A percentile compares a stretch with the other conserved stretches of the same genome.
Evolutionary conservation across 2,329 filamentous ascomycete genomes (phyloP).

Genomic region (Diplocarpon mali): DNA sequence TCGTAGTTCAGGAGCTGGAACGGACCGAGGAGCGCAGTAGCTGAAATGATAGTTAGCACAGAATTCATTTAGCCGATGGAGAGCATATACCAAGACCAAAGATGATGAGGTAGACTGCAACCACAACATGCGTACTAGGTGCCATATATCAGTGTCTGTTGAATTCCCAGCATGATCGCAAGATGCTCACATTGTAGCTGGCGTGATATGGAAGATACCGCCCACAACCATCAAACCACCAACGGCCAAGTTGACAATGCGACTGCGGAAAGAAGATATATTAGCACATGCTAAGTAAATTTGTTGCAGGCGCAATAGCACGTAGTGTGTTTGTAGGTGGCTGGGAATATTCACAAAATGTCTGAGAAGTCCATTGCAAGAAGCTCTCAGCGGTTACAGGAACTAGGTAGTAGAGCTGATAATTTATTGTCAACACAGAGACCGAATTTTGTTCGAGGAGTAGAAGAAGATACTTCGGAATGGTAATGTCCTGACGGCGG

Average conservation of each 20-base stretch:
- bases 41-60: constrained; percentile 31
- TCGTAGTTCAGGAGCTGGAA: constrained; percentile 2
- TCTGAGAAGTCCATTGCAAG: constrained; percentile 76
- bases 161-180: constrained; percentile 2
- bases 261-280: constrained; percentile 42
- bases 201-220: constrained; percentile 64
- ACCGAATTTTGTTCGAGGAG: no score
- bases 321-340: background rate
- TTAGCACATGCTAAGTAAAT: constrained; percentile 21
- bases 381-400: background rate
- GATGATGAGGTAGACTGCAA: constrained; percentile 79
- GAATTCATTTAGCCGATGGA: background rate
- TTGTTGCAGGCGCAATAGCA: constrained; percentile 12
- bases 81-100: constrained; percentile 67
- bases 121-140: constrained; percentile 57
- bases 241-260: constrained; percentile 84
- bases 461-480: no score
- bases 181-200: constrained; percentile 44
- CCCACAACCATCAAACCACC: constrained; percentile 81
- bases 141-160: constrained; percentile 23
- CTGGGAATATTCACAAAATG: constrained; percentile 60
- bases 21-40: constrained; percentile 53
- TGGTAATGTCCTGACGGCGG: no score
- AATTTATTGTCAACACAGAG: no score
- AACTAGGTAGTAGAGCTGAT: no score